Base-by-base conservation (phyloP, 1,139 yeast genomes). In the Wickerhamiella infanticola region DNA sequence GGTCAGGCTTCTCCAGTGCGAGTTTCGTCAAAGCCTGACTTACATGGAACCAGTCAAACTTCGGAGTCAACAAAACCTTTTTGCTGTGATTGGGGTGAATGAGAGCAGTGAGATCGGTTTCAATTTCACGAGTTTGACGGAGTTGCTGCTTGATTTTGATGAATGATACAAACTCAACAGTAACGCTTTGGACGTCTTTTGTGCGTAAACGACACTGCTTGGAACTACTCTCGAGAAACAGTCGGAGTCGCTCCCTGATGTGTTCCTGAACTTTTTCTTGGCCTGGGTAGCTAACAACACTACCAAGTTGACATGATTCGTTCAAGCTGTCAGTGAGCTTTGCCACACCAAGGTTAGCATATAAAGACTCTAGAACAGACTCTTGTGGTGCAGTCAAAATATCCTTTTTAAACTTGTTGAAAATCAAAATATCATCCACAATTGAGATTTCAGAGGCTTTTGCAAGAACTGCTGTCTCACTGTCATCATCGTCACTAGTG, bases 361-460 rank as follows among this genome's bases (percentile, higher is more conserved):
- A 66, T 9, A 66, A 51, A n/a, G 37, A 42, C 45, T 66, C 70
- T 9, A 66, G 47, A 2, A 43, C 45, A 7, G 48, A 49, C 18
- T 55, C 58, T 44, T 63, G 68, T 2, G 70, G 70, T 3, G 67
- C 67, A 3, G 63, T 54, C 37, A 58, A 48, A n/a, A 66, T 46
- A 11, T 56, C 52, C 26, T 54, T 45, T 41, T 60, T 62, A 53
- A 66, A 66, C 44, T 59, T 52, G 47, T 63, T 62, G 55, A 57
- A 65, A 9, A 57, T 52, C 18, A 63, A 58, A n/a, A 67, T 63
- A 45, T 66, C 66, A 46, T 66, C 69, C 11, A 63, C 64, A 43
- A 66, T 55, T n/a, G 63, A 61, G 27, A 65, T 52, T 24, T 63
- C 60, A 1, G 51, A 39, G 0, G 65, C 62, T 1, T n/a, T 49